Evolutionary conservation across 768 basidiomycete genomes (phyloP).

Genomic region (Lactarius akahatsu): DNA sequence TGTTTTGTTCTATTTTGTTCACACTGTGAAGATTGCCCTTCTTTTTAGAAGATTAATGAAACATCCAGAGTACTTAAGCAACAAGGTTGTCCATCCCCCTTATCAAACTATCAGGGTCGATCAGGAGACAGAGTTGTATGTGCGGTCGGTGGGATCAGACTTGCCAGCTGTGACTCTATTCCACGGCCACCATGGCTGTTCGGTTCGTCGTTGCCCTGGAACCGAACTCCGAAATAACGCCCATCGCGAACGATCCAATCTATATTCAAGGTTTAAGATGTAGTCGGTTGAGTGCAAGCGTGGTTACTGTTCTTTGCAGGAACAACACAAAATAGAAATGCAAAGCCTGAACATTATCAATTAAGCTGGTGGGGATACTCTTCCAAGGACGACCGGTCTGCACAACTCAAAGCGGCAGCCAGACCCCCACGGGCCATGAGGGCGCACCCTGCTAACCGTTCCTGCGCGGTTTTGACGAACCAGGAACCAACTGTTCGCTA

Average conservation of each 20-base stretch:
- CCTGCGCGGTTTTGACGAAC: background rate
- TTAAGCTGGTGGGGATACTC: background rate
- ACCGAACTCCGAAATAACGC: slow-evolving; percentile 9
- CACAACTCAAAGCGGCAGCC: background rate
- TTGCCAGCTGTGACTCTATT: slow-evolving; percentile 8
- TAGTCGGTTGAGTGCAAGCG: background rate
- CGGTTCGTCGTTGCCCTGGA: slow-evolving; percentile 7
- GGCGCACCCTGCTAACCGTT: background rate
- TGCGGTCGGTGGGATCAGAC: background rate
- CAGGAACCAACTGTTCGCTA: background rate
- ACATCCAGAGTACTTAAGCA: slow-evolving; percentile 4
- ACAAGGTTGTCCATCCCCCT: slow-evolving; percentile 12
- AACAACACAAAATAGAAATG: background rate
- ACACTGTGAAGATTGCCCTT: background rate
- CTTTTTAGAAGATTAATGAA: slow-evolving; percentile 1
- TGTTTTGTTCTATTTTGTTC: background rate
- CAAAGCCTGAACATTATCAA: background rate
- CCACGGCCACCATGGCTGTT: background rate
- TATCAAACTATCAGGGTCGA: slow-evolving; percentile 18
- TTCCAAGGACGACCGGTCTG: background rate
- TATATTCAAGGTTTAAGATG: slow-evolving; percentile 4
- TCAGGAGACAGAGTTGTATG: background rate
- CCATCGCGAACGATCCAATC: background rate
- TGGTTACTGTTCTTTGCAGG: background rate
- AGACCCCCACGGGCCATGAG: background rate